Evolutionary conservation across 2,329 filamentous ascomycete species (phyloP), one percentile per base, ranked within the genome.

Genomic region (Orbilia oligospora): DNA sequence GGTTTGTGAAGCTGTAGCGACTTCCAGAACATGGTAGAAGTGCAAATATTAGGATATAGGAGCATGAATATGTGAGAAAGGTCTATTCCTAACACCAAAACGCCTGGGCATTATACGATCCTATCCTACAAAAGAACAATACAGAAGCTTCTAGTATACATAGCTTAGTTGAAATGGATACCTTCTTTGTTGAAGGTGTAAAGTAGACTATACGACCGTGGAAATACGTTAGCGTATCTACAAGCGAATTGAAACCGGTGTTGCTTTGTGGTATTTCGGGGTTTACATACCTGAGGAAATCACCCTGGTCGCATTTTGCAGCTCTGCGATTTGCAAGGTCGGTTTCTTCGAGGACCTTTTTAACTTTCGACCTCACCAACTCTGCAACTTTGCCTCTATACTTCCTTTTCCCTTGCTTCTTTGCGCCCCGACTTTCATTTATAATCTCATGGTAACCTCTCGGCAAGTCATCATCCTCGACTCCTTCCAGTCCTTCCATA

Each of bases 221-320:
- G 90, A 80, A 2, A 38, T 18, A 38, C 14, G 55, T 76, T 51
- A 71, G 58, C 18, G 64, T n/a, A 70, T 69, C 10, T n/a, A 5
- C 5, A 24, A 16, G 3, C 20, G 30, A 2, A 16, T 27, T 27
- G 30, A 41, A 3, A 24, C 24, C 6, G 22, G 49, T 20, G 58
- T 72, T 65, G 58, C 8, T 10, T 58, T 72, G 56, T 66, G 33
- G 55, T 27, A 61, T 61, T 44, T 46, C 27, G 58, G 44, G n/a
- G 22, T 51, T 18, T 38, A 71, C 73, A 56, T 46, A 77, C 68
- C 55, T 58, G 83, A 99, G 85, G 83, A 97, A 98, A 82, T 97
- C 94, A 66, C 92, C 94, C 85, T 98, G 93, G 83, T 97, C 94
- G 83, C 94, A 97, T 87, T 96, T 91, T 79, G 93, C 89, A 10